Evolutionary conservation across 23 red algal species (phyloP), one percentile per base, ranked within the genome.

Genomic region (Gracilariopsis chorda): DNA sequence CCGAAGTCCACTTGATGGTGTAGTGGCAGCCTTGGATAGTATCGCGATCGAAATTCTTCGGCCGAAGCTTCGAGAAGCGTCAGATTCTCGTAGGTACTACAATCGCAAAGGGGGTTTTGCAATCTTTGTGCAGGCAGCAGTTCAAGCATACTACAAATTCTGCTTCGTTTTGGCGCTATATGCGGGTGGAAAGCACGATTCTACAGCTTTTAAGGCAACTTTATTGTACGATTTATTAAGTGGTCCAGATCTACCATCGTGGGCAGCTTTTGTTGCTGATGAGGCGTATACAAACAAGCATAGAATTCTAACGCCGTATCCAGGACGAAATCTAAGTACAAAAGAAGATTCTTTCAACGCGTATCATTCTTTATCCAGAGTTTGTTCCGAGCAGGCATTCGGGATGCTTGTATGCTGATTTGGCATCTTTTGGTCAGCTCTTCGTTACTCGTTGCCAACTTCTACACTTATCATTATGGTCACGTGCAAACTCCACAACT

Each of bases 341-440:
- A 20, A 12, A 11, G 23, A 87, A 36, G 59, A 87, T n/a, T 21
- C 61, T 27, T 87, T 87, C 0, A 87, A 74, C 23, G n/a, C 41
- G 0, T 87, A 87, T 41, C 44, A 35, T 42, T 73, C 59, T 19
- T 73, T 61, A 19, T 73, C 0, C n/a, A 70, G 0, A 7, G 23
- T 51, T 28, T 37, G 0, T 32, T 56, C 29, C 36, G 63, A 87
- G 62, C 40, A 87, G 47, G 62, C 82, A 0, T 87, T 75, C 40
- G 82, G 82, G 23, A 87, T 87, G 58, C n/a, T 72, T 27, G 48
- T 87, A 13, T 87, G 53, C 28, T 44, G 62, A 11, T 87, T 87
- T 58, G 82, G 43, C 12, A 87, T 73, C 12, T 75, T 87, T 51
- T 72, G 49, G 82, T 74, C 82, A 1, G 30, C 82, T 29, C 59